These are phyloP conservation scores for Diaporthe helianthi DNA, from an alignment of 2,329 filamentous ascomycete genomes.

Conservation along the genomic window DNA sequence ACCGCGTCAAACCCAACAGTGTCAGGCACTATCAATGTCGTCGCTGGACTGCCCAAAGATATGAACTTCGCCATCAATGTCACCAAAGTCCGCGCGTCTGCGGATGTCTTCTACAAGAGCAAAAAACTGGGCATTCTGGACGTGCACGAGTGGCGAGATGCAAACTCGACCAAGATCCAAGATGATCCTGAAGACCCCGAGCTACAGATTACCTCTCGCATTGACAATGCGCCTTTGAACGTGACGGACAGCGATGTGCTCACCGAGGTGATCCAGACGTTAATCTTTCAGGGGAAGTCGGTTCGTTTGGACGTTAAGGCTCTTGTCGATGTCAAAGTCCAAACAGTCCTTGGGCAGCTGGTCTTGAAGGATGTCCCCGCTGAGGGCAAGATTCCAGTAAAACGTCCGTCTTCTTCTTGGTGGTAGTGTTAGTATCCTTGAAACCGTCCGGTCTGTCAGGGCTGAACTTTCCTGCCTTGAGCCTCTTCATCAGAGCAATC, in stretches of 20 bases:
- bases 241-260: conserved; percentile 84
- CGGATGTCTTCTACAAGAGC: conserved; percentile 80
- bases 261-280: conserved; percentile 77
- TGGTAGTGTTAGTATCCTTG: conserved; percentile 50
- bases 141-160: conserved; percentile 80
- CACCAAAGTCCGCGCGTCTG: conserved; percentile 74
- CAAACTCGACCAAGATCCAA: conserved; percentile 77
- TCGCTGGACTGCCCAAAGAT: conserved; percentile 80
- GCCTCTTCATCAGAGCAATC: conserved; percentile 9
- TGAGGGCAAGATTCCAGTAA: conserved; percentile 86
- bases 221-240: conserved; percentile 80
- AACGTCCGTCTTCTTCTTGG: conserved; percentile 80
- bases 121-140: conserved; percentile 83
- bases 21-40: conserved; percentile 81
- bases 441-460: conserved; percentile 20
- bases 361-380: conserved; percentile 84
- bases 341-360: conserved; percentile 82
- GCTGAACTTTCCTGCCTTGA: conserved; percentile 20
- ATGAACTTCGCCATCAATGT: conserved; percentile 88
- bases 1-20: conserved; percentile 79
- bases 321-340: conserved; percentile 80
- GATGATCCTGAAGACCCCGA: conserved; percentile 63
- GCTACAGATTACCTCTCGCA: conserved; percentile 76
- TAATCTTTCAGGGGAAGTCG: conserved; percentile 76
- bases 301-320: conserved; percentile 80